These are phyloP conservation scores for Sordariomycetes sp. DNA, from an alignment of 2,329 filamentous ascomycete species.

Conservation along the genomic window DNA sequence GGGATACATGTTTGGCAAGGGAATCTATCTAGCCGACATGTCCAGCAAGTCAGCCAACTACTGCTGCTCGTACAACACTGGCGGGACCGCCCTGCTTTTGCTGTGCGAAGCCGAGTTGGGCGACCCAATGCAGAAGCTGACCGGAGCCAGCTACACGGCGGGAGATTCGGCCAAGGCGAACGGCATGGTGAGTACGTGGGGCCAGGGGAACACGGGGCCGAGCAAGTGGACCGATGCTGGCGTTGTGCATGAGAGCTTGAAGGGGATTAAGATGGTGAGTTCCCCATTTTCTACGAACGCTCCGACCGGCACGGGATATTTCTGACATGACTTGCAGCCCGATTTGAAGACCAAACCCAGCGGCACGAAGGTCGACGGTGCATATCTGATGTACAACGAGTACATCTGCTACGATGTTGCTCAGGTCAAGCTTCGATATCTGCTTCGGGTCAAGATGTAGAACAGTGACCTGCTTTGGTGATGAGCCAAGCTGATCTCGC, in stretches of 20 bases:
- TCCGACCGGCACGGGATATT: no score
- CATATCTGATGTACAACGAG: constrained; percentile 59
- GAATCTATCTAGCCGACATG: constrained; percentile 82
- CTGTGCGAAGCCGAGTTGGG: constrained; percentile 76
- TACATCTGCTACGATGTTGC: constrained; percentile 63
- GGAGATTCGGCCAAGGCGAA: constrained; percentile 50
- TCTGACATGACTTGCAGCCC: constrained; percentile 33
- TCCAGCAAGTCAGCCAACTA: constrained; percentile 76
- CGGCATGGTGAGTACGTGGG: constrained; percentile 60
- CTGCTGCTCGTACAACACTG: constrained; percentile 53
- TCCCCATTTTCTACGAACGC: background rate
- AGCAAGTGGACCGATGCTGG: constrained; percentile 67
- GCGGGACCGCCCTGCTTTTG: constrained; percentile 63
- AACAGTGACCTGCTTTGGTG: background rate
- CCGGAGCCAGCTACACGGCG: constrained; percentile 49
- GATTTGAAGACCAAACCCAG: constrained; percentile 37
- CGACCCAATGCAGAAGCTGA: constrained; percentile 59
- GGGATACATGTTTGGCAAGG: constrained; percentile 87
- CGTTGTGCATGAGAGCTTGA: constrained; percentile 52
- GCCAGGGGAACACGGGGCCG: constrained; percentile 57
- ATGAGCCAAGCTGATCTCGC: no score
- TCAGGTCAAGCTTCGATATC: constrained; percentile 61
- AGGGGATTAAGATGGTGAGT: constrained; percentile 62
- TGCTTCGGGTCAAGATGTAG: constrained; percentile 51
- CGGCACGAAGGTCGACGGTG: constrained; percentile 31